Percentiles rank a stretch among this genome's conserved stretches.
These are phyloP conservation scores for Sugiyamaella floridensis DNA, from an alignment of 805 yeast genomes.

Conservation along the genomic window DNA sequence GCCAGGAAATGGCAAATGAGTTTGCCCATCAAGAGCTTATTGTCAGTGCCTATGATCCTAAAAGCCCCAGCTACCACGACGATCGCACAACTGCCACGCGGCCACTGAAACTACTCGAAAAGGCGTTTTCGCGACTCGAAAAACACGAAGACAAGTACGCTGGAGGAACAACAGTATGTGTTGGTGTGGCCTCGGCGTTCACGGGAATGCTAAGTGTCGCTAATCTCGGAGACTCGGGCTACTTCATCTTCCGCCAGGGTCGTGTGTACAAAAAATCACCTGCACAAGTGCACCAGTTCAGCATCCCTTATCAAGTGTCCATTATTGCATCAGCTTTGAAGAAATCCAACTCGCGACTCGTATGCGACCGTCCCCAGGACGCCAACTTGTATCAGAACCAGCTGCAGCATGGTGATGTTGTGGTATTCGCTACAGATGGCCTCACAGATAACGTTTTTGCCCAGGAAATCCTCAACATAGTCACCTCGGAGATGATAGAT, in stretches of 20 bases:
- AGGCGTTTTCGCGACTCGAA: slow-evolving; percentile 51
- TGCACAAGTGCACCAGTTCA: slow-evolving; percentile 80
- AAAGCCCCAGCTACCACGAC: slow-evolving; percentile 2
- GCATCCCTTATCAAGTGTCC: slow-evolving; percentile 87
- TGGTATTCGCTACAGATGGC: slow-evolving; percentile 90
- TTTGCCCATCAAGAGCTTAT: slow-evolving; percentile 25
- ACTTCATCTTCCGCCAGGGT: slow-evolving; percentile 69
- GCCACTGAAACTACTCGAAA: slow-evolving; percentile 45
- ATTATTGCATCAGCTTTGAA: slow-evolving; percentile 58
- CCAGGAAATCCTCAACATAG: slow-evolving; percentile 61
- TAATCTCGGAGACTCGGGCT: slow-evolving; percentile 93
- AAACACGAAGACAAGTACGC: slow-evolving; percentile 59
- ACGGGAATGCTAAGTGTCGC: slow-evolving; percentile 54
- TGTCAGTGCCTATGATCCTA: background rate
- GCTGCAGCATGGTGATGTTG: slow-evolving; percentile 62
- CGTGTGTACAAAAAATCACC: slow-evolving; percentile 57
- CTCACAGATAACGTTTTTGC: slow-evolving; percentile 77
- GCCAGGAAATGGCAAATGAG: slow-evolving; percentile 44
- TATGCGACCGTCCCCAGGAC: slow-evolving; percentile 51
- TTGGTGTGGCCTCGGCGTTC: slow-evolving; percentile 54
- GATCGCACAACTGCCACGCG: slow-evolving; percentile 13
- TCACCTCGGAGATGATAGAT: slow-evolving; percentile 46
- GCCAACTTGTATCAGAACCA: slow-evolving; percentile 65
- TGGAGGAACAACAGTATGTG: slow-evolving; percentile 91
- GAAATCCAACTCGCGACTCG: slow-evolving; percentile 8